Conservation (phyloP, 2,329 filamentous ascomycete species). For the Elsinoe ampelina region DNA sequence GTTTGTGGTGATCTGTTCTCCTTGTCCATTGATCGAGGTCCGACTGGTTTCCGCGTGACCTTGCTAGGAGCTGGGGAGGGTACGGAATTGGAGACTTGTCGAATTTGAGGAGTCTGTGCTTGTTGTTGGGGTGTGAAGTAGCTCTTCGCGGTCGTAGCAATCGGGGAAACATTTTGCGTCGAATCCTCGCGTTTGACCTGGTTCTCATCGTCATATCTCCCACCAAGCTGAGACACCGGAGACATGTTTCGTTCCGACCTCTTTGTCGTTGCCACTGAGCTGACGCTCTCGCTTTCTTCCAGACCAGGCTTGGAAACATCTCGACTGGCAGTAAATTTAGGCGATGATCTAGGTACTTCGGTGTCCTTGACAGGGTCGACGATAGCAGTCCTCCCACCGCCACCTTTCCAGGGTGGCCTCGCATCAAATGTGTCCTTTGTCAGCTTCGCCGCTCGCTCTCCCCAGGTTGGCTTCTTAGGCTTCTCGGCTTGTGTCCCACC, state of each 20-base stretch:
- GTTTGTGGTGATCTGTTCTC: constrained; percentile 12
- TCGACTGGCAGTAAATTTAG: background rate
- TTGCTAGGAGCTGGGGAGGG: background rate
- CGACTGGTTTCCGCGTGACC: constrained; percentile 7
- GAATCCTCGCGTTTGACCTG: background rate
- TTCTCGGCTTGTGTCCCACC: background rate
- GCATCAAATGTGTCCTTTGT: constrained; percentile 16
- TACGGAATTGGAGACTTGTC: background rate
- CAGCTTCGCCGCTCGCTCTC: constrained; percentile 15
- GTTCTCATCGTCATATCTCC: constrained; percentile 9
- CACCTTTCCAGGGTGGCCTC: constrained; percentile 16
- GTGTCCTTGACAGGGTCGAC: constrained; percentile 13
- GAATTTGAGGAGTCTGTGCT: background rate
- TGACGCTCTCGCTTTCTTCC: constrained; percentile 10
- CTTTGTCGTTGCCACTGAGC: background rate
- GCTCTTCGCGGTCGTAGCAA: constrained; percentile 2
- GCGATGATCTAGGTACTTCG: background rate
- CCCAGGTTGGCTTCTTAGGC: constrained; percentile 14
- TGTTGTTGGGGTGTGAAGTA: background rate
- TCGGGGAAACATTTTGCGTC: constrained; percentile 7
- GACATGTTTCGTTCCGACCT: constrained; percentile 7
- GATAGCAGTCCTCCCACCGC: constrained; percentile 7
- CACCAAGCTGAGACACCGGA: constrained; percentile 8
- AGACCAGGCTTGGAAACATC: constrained; percentile 5
- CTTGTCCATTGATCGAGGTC: constrained; percentile 6